Evolutionary conservation across 2,329 filamentous ascomycete genomes (phyloP).

Genomic region (Xylaria sp.): DNA sequence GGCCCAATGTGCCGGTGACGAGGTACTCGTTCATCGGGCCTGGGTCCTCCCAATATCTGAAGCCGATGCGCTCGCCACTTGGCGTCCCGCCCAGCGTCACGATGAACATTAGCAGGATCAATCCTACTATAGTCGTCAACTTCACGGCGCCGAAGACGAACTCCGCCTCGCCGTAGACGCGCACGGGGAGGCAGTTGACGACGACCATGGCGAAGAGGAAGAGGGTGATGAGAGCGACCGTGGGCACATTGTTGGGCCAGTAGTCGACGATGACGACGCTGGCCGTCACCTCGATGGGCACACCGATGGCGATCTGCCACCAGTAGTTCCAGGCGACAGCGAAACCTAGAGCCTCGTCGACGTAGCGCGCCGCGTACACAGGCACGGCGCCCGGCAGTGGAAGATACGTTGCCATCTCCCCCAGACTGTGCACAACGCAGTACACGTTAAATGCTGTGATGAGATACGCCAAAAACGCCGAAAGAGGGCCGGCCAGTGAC

Average conservation of each 20-base stretch:
- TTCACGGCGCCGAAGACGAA: constrained; percentile 62
- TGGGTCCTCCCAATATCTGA: constrained; percentile 57
- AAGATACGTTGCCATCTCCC: constrained; percentile 70
- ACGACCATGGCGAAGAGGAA: constrained; percentile 53
- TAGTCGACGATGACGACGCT: constrained; percentile 60
- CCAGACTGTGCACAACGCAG: constrained; percentile 61
- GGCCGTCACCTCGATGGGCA: constrained; percentile 59
- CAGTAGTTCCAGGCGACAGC: constrained; percentile 64
- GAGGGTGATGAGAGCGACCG: constrained; percentile 50
- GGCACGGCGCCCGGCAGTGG: constrained; percentile 65
- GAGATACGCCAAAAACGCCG: constrained; percentile 55
- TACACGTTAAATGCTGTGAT: constrained; percentile 60
- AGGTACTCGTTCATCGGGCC: constrained; percentile 57
- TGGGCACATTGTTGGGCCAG: constrained; percentile 50
- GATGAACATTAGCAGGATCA: constrained; percentile 62
- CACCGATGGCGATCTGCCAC: constrained; percentile 61
- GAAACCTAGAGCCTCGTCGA: constrained; percentile 59
- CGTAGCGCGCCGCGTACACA: constrained; percentile 60
- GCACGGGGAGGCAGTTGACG: constrained; percentile 53
- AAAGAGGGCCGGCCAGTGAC: constrained; percentile 55
- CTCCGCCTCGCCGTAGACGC: constrained; percentile 65
- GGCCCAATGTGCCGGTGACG: constrained; percentile 50
- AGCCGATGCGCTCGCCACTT: constrained; percentile 55
- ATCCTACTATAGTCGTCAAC: constrained; percentile 59
- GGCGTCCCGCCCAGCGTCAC: constrained; percentile 60